Conservation (phyloP, 192 early-diverging fungal species). For the Umbelopsis sp. region DNA sequence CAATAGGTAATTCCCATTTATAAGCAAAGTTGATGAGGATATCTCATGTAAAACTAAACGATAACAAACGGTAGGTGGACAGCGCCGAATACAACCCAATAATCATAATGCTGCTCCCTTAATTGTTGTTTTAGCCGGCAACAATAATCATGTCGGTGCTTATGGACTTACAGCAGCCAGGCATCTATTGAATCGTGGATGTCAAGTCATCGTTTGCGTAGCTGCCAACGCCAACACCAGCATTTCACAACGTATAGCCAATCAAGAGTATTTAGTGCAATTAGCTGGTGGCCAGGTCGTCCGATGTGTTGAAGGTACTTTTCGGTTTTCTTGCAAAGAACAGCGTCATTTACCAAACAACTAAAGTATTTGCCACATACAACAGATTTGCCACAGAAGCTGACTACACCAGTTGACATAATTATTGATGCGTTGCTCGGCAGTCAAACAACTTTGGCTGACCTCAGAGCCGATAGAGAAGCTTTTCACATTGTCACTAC, state of each 20-base stretch:
- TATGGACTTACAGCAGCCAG: slow-evolving; percentile 73
- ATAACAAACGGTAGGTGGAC: slow-evolving; percentile 46
- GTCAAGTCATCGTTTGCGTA: slow-evolving; percentile 61
- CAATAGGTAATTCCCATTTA: slow-evolving; percentile 48
- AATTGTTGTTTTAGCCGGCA: slow-evolving; percentile 75
- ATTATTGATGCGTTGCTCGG: slow-evolving; percentile 78
- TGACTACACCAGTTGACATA: slow-evolving; percentile 61
- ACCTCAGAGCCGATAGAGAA: slow-evolving; percentile 19
- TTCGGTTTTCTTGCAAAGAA: neutral
- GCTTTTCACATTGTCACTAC: slow-evolving; percentile 42
- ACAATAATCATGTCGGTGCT: slow-evolving; percentile 67
- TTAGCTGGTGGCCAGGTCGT: slow-evolving; percentile 52
- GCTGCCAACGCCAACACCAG: slow-evolving; percentile 45
- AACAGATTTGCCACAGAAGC: slow-evolving; percentile 59
- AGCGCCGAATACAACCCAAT: slow-evolving; percentile 70
- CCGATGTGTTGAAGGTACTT: neutral
- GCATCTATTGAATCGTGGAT: slow-evolving; percentile 81
- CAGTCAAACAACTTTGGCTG: slow-evolving; percentile 19
- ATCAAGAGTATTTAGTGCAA: slow-evolving; percentile 20
- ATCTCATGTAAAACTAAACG: neutral
- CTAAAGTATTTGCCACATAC: slow-evolving; percentile 19
- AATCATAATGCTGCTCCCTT: slow-evolving; percentile 77
- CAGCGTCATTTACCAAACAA: neutral
- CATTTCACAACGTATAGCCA: slow-evolving; percentile 29
- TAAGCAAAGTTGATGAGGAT: neutral